Evolutionary conservation across 306 rosid species (phyloP).

Genomic region (Prunus mira): DNA sequence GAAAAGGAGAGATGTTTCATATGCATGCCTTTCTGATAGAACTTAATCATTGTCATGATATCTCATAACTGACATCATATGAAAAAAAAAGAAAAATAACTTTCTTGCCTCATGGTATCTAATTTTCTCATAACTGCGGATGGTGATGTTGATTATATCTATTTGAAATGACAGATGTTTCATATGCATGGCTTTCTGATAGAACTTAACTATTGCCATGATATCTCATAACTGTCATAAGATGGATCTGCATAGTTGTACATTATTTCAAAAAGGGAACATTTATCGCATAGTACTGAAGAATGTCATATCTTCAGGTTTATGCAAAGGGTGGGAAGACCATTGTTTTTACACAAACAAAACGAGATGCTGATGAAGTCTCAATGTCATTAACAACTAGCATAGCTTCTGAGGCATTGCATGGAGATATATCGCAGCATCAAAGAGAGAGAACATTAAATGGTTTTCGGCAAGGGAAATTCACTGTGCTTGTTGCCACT

Average conservation of each 20-base stretch:
- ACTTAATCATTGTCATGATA: background rate
- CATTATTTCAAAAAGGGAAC: background rate
- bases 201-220: background rate
- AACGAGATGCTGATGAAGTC: slow-evolving; percentile 98
- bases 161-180: background rate
- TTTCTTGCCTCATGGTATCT: background rate
- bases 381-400: slow-evolving; percentile 77
- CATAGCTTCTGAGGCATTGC: slow-evolving; percentile 94
- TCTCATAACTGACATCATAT: background rate
- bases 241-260: background rate
- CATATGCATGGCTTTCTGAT: background rate
- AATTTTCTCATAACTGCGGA: background rate
- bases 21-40: background rate
- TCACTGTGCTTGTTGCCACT: slow-evolving; percentile 96
- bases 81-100: background rate
- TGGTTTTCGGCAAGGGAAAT: slow-evolving; percentile 97
- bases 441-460: slow-evolving; percentile 96
- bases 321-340: slow-evolving; percentile 99
- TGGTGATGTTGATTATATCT: background rate
- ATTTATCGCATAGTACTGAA: slow-evolving; percentile 1
- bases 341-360: slow-evolving; percentile 95
- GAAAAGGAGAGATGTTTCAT: background rate
- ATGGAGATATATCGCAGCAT: slow-evolving; percentile 98
- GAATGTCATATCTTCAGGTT: slow-evolving; percentile 55
- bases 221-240: background rate